These are phyloP conservation scores for Pyrenophora graminea DNA, from an alignment of 2,329 filamentous ascomycete genomes.

Conservation along the genomic window DNA sequence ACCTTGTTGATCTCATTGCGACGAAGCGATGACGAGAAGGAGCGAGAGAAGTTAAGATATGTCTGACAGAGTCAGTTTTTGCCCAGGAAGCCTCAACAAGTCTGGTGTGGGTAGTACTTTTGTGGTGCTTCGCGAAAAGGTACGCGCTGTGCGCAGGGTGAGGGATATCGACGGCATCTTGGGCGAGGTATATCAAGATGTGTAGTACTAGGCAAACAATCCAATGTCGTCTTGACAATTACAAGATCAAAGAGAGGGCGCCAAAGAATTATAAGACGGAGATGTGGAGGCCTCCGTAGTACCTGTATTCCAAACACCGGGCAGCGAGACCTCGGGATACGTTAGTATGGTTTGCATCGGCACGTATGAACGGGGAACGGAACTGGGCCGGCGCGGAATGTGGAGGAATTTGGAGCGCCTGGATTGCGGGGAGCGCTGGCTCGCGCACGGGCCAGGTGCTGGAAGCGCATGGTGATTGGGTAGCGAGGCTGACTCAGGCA, in stretches of 20 bases:
- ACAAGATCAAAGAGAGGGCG: neutral
- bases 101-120: slow-evolving; percentile 24
- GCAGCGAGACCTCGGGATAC: slow-evolving; percentile 12
- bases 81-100: too few species aligned
- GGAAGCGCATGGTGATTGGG: slow-evolving; percentile 13
- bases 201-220: neutral
- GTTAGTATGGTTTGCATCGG: slow-evolving; percentile 23
- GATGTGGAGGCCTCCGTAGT: neutral
- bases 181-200: neutral
- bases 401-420: slow-evolving; percentile 16
- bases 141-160: slow-evolving; percentile 40
- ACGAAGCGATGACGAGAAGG: slow-evolving; percentile 44
- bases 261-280: neutral
- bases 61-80: slow-evolving; percentile 27
- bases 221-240: neutral
- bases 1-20: slow-evolving; percentile 51
- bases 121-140: slow-evolving; percentile 41
- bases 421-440: slow-evolving; percentile 12
- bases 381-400: slow-evolving; percentile 18
- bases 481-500: slow-evolving; percentile 9
- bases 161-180: slow-evolving; percentile 45
- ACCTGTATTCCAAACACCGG: neutral
- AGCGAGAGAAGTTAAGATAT: slow-evolving; percentile 41
- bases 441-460: slow-evolving; percentile 1
- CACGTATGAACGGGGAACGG: slow-evolving; percentile 10